phyloP scores from a whole-genome alignment of 306 rosid species.

The Ammopiptanthus mongolicus region DNA sequence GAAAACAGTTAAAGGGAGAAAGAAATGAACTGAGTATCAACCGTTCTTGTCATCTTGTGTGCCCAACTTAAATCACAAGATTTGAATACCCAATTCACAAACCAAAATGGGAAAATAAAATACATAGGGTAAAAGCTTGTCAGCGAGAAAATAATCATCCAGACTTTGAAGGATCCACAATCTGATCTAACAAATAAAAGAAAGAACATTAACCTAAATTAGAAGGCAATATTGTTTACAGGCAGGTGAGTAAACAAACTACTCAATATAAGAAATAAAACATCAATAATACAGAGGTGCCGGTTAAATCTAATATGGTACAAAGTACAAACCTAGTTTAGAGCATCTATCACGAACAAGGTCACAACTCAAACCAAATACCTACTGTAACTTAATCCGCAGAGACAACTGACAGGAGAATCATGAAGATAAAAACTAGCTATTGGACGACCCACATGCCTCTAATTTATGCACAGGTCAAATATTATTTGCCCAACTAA shows the following conservation, averaged over 20 bases:
- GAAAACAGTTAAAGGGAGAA: neutral
- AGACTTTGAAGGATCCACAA: neutral
- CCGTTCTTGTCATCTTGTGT: neutral
- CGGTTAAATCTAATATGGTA: conserved; percentile 63
- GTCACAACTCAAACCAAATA: conserved; percentile 42
- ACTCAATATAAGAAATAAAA: conserved; percentile 22
- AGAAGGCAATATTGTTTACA: conserved; percentile 29
- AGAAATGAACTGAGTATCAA: neutral
- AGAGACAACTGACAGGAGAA: conserved; percentile 32
- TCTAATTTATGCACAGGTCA: conserved; percentile 33
- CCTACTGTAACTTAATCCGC: conserved; percentile 38
- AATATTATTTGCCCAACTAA: conserved; percentile 11
- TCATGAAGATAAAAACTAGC: conserved; percentile 32
- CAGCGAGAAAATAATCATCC: neutral
- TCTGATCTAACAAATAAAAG: neutral
- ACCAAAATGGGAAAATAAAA: neutral
- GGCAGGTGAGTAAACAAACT: conserved; percentile 21
- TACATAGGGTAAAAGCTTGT: neutral
- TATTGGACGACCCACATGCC: conserved; percentile 24
- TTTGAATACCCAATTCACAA: neutral
- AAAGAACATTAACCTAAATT: conserved; percentile 31
- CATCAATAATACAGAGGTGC: conserved; percentile 40
- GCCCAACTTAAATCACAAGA: neutral
- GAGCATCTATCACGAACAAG: conserved; percentile 29
- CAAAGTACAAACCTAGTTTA: conserved; percentile 49